phyloP scores from a whole-genome alignment of 805 yeast species.

The Metschnikowia orientalis region DNA sequence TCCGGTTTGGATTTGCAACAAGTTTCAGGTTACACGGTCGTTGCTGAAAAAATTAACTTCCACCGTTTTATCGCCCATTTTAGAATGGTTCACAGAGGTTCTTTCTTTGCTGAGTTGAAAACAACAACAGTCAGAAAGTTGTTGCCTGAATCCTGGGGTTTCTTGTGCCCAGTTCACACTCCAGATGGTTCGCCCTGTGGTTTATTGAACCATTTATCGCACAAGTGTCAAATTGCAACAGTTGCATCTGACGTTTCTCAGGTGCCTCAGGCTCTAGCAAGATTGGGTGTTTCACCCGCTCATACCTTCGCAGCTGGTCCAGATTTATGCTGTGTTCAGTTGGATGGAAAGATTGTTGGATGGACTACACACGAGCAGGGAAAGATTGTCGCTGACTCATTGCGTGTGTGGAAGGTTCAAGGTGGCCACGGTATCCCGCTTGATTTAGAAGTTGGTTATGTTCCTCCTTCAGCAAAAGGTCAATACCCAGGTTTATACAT shows the following conservation, averaged over 20 bases:
- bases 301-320: slow-evolving; percentile 87
- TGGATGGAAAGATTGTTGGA: slow-evolving; percentile 89
- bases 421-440: slow-evolving; percentile 74
- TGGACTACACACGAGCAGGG: slow-evolving; percentile 94
- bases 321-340: slow-evolving; percentile 79
- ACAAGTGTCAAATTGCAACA: slow-evolving; percentile 87
- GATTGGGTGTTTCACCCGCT: slow-evolving; percentile 79
- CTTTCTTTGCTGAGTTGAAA: slow-evolving; percentile 96
- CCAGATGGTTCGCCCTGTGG: slow-evolving; percentile 99
- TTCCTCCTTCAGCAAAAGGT: slow-evolving; percentile 93
- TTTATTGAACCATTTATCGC: slow-evolving; percentile 91
- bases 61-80: slow-evolving; percentile 97
- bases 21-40: slow-evolving; percentile 96
- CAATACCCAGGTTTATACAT: slow-evolving; percentile 94
- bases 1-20: slow-evolving; percentile 97
- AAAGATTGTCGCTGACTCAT: slow-evolving; percentile 76
- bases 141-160: slow-evolving; percentile 98
- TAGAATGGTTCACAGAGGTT: slow-evolving; percentile 99
- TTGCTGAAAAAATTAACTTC: slow-evolving; percentile 96
- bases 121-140: slow-evolving; percentile 96
- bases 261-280: slow-evolving; percentile 61
- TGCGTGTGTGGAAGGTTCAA: slow-evolving; percentile 89
- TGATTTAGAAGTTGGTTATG: slow-evolving; percentile 89
- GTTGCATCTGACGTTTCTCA: slow-evolving; percentile 65
- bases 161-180: slow-evolving; percentile 97